Conservation (phyloP, 2,329 filamentous ascomycete genomes). For the Sarocladium kiliense region DNA sequence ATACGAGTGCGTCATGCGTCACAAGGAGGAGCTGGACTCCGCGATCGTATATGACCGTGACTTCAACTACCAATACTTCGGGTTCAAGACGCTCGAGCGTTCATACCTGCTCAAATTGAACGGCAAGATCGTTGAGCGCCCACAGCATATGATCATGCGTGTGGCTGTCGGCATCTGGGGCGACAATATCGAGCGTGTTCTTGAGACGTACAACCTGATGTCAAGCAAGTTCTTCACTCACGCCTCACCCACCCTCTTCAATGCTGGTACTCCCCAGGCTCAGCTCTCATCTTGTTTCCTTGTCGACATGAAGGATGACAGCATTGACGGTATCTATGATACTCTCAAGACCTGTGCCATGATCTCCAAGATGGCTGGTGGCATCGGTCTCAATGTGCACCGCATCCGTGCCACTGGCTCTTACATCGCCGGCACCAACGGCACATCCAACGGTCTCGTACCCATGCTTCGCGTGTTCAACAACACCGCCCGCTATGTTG, state of each 20-base stretch:
- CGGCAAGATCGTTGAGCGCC: constrained; percentile 93
- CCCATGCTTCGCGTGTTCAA: constrained; percentile 99
- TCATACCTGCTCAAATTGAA: constrained; percentile 95
- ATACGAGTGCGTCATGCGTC: constrained; percentile 90
- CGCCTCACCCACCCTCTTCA: constrained; percentile 96
- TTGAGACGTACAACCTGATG: constrained; percentile 99
- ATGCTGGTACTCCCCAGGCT: constrained; percentile 88
- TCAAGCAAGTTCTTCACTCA: constrained; percentile 98
- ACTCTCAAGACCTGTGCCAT: constrained; percentile 98
- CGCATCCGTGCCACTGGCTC: constrained; percentile 95
- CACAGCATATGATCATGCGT: constrained; percentile 99
- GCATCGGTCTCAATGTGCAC: constrained; percentile 94
- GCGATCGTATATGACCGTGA: constrained; percentile 99
- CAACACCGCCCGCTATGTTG: constrained; percentile 97
- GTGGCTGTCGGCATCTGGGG: constrained; percentile 96
- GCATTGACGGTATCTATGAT: constrained; percentile 98
- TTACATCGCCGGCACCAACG: constrained; percentile 97
- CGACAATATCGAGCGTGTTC: constrained; percentile 86
- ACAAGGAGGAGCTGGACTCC: constrained; percentile 95
- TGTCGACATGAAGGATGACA: constrained; percentile 99
- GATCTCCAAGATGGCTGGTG: constrained; percentile 99
- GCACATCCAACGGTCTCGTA: constrained; percentile 93
- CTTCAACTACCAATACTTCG: constrained; percentile 99
- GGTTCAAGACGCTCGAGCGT: constrained; percentile 97
- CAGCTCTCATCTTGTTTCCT: constrained; percentile 98